Percentiles rank a stretch among this genome's conserved stretches.
These are phyloP conservation scores for Bombardia bombarda DNA, from an alignment of 495 filamentous ascomycete genomes.

Conservation along the genomic window DNA sequence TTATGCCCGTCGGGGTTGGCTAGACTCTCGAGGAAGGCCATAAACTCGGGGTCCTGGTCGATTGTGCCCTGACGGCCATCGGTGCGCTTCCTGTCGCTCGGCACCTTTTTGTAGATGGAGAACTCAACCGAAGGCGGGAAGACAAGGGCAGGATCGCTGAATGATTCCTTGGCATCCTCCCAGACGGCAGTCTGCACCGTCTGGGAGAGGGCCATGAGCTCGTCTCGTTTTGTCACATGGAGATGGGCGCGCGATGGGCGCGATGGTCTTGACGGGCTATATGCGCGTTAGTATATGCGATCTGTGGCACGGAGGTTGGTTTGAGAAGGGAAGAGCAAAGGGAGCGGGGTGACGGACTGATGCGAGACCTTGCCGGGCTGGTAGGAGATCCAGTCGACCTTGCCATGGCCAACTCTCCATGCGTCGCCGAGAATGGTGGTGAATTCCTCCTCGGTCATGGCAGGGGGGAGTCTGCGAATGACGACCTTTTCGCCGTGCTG, in stretches of 20 bases:
- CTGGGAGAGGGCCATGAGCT: conserved; percentile 55
- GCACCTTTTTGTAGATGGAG: conserved; percentile 72
- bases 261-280: conserved; percentile 75
- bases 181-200: conserved; percentile 56
- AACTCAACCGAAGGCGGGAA: conserved; percentile 73
- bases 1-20: conserved; percentile 60
- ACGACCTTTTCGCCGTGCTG: conserved; percentile 71
- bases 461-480: conserved; percentile 78
- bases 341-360: conserved; percentile 50
- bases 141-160: conserved; percentile 57
- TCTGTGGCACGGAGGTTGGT: background rate
- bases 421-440: conserved; percentile 65
- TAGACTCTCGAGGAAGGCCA: conserved; percentile 79
- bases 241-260: conserved; percentile 71
- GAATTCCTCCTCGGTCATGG: conserved; percentile 75
- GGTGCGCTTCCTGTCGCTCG: conserved; percentile 57
- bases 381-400: conserved; percentile 75
- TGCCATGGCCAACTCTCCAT: conserved; percentile 71
- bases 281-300: conserved; percentile 8
- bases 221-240: conserved; percentile 54
- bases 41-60: conserved; percentile 92
- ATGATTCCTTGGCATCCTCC: conserved; percentile 65
- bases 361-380: conserved; percentile 78
- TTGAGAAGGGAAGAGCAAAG: background rate
- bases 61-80: conserved; percentile 90